Base-by-base conservation (phyloP, 2,329 filamentous ascomycete genomes). In the Cercospora canescens region DNA sequence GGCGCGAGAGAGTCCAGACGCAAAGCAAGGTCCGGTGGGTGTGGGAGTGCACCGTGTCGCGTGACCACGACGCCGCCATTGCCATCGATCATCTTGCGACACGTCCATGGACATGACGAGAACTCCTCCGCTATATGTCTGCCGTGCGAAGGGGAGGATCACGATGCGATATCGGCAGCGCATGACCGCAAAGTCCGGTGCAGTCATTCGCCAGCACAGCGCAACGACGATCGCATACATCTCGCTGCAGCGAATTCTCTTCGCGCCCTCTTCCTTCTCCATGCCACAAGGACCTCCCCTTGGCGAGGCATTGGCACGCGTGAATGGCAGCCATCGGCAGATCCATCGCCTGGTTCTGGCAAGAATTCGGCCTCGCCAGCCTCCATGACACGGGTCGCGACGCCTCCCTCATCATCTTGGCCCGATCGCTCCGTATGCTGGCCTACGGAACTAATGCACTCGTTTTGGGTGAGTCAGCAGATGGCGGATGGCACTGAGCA, bases 351-450 rank as follows among this genome's bases (percentile, higher is more conserved):
- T 77, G 75, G 75, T 75, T 77, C 69, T 75, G 76, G 62, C 64
- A 72, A 63, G 75, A 74, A 18, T 77, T 77, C 63, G 76, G 76
- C 11, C 60, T 77, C n/a, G 69, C 57, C 6, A 71, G 71, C n/a
- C 74, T 77, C 57, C 69, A 73, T 35, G 68, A 69, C 14, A 76
- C 75, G 3, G 76, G 76, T 34, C 69, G 74, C 12, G 82, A 87
- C 79, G 84, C 84, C 58, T 83, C 80, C 72, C 78, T 87, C 48
- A 81, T 87, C 73, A 88, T 88, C 69, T 66, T 85, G 41, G 79
- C 81, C 6, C 79, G 86, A n/a, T 67, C 70, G 14, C 71, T 73
- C 32, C 75, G 76, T 18, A 77, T 77, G 75, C 69, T 76, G 41
- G 74, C 75, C 1, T 75, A 76, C 67, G 76, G 76, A 14, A 72